Percentiles rank a stretch among this genome's conserved stretches.
phyloP scores from a whole-genome alignment of 116 monocot species.

The Dioscorea cayenensis region DNA sequence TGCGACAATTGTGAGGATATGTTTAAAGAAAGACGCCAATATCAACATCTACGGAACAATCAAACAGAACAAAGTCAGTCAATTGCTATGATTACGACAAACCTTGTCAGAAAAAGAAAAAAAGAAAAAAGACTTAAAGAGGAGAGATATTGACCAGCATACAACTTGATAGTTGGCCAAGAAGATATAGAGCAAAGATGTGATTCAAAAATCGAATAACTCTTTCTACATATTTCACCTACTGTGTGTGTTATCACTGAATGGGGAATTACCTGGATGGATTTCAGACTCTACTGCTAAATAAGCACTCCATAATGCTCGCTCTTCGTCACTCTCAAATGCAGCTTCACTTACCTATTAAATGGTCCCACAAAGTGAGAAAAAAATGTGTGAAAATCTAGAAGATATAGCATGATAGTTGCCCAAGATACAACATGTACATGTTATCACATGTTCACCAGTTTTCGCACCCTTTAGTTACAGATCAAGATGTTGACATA shows the following conservation, averaged over 20 bases:
- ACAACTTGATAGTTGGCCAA: neutral
- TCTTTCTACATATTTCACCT: neutral
- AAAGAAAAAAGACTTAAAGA: too few species aligned
- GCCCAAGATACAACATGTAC: too few species aligned
- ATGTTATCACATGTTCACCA: too few species aligned
- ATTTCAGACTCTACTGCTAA: conserved; percentile 42
- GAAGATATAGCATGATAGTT: neutral
- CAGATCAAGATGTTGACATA: too few species aligned
- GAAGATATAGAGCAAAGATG: neutral
- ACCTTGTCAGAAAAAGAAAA: too few species aligned
- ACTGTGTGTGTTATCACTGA: neutral
- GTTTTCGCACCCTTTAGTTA: too few species aligned
- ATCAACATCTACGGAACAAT: conserved; percentile 46
- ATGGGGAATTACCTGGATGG: conserved; percentile 51
- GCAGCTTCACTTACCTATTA: conserved; percentile 61
- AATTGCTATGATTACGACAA: too few species aligned
- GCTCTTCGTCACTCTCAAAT: conserved; percentile 72
- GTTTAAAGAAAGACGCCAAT: conserved; percentile 43
- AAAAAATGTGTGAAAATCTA: too few species aligned
- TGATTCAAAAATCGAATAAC: neutral
- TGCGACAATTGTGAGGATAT: conserved; percentile 54
- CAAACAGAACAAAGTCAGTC: neutral
- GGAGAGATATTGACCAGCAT: too few species aligned
- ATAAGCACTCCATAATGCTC: conserved; percentile 67
- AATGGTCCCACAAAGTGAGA: too few species aligned